Percentiles rank a stretch among this genome's conserved stretches.
Evolutionary conservation across 2,329 filamentous ascomycete genomes (phyloP).

Genomic region (Cucurbitaria berberidis): DNA sequence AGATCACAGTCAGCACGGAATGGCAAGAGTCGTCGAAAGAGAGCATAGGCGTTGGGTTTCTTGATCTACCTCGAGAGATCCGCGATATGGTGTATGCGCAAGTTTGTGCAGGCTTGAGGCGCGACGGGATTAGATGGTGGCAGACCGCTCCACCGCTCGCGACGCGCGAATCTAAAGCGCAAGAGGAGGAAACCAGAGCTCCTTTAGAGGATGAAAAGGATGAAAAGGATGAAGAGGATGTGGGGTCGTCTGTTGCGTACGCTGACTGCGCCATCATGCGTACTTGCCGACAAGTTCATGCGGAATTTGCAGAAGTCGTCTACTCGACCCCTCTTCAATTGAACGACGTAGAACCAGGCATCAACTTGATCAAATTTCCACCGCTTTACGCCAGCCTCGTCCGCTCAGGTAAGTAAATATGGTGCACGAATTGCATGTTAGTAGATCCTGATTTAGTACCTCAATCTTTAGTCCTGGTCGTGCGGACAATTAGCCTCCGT

Average conservation of each 20-base stretch:
- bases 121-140: background rate
- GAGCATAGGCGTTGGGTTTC: background rate
- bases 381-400: background rate
- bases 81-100: constrained; percentile 5
- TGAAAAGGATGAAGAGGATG: no score
- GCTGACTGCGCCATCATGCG: constrained; percentile 1
- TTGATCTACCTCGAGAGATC: constrained; percentile 6
- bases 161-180: background rate
- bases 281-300: constrained; percentile 5
- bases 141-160: background rate
- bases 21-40: background rate
- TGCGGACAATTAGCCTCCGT: background rate
- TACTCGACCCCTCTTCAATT: constrained; percentile 5
- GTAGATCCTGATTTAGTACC: no score
- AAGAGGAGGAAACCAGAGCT: background rate
- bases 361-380: background rate
- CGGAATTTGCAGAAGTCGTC: constrained; percentile 3
- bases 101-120: background rate
- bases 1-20: background rate
- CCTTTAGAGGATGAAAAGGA: background rate
- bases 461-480: background rate
- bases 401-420: no score
- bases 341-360: background rate
- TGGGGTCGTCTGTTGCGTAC: no score
- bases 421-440: no score